These are phyloP conservation scores for Flaveria sonorensis DNA, from an alignment of 129 eudicot species.

Conservation along the genomic window DNA sequence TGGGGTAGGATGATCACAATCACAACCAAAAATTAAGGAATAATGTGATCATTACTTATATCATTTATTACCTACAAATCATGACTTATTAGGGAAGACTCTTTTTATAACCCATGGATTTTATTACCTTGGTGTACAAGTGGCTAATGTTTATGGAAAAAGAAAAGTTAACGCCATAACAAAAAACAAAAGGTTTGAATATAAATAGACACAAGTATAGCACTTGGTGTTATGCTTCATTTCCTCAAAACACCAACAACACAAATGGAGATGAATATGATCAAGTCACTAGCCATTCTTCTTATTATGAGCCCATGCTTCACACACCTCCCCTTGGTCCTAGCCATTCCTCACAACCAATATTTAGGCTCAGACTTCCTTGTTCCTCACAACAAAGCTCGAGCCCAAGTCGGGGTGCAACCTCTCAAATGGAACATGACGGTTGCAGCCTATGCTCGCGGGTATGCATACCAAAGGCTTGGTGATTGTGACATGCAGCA, in stretches of 20 bases:
- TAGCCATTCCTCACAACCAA: constrained; percentile 5
- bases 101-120: background rate
- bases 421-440: constrained; percentile 62
- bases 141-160: background rate
- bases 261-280: constrained; percentile 27
- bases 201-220: constrained; percentile 25
- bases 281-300: constrained; percentile 17
- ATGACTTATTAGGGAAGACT: background rate
- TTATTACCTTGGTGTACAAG: background rate
- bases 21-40: background rate
- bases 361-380: constrained; percentile 42
- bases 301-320: constrained; percentile 18
- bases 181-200: background rate
- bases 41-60: background rate
- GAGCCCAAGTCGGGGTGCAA: constrained; percentile 53
- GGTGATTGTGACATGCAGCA: constrained; percentile 48
- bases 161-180: background rate
- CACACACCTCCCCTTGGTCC: background rate
- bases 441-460: constrained; percentile 53
- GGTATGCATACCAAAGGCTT: constrained; percentile 41
- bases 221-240: constrained; percentile 22
- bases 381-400: constrained; percentile 62
- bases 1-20: constrained; percentile 5
- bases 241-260: constrained; percentile 19
- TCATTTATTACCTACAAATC: background rate